A percentile compares a stretch with the other conserved stretches of the same genome.
phyloP scores from a whole-genome alignment of 2,329 filamentous ascomycete genomes.

The Neocucurbitaria cava region DNA sequence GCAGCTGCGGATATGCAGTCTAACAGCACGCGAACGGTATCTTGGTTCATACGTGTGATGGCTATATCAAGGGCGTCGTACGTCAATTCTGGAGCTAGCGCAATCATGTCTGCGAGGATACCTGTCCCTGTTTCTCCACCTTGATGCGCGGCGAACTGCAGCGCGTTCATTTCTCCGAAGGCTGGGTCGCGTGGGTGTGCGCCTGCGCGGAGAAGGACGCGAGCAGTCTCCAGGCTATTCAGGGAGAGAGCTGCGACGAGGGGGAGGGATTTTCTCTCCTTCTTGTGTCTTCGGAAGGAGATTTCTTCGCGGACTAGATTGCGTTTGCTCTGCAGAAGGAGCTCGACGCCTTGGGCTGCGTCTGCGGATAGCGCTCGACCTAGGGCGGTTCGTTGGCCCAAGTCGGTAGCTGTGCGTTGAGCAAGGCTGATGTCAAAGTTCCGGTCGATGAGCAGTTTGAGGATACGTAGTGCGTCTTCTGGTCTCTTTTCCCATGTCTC shows the following conservation, averaged over 20 bases:
- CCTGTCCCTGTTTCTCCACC: slow-evolving; percentile 14
- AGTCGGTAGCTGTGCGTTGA: slow-evolving; percentile 23
- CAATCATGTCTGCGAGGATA: slow-evolving; percentile 25
- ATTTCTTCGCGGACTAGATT: slow-evolving; percentile 22
- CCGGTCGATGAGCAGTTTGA: slow-evolving; percentile 18
- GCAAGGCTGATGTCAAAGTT: slow-evolving; percentile 16
- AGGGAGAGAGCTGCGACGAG: slow-evolving; percentile 19
- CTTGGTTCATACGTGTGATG: slow-evolving; percentile 18
- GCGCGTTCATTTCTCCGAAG: slow-evolving; percentile 23
- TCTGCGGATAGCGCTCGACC: slow-evolving; percentile 23
- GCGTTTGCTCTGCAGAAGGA: slow-evolving; percentile 19
- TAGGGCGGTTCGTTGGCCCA: slow-evolving; percentile 19
- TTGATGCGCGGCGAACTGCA: slow-evolving; percentile 21
- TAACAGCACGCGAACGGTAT: slow-evolving; percentile 19
- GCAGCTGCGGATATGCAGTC: slow-evolving; percentile 24
- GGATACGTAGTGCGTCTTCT: slow-evolving; percentile 27
- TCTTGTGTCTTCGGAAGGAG: slow-evolving; percentile 21
- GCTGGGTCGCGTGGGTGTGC: slow-evolving; percentile 26
- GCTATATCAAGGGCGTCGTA: slow-evolving; percentile 27
- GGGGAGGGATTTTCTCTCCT: slow-evolving; percentile 22
- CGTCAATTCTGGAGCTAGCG: slow-evolving; percentile 19
- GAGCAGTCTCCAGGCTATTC: slow-evolving; percentile 17
- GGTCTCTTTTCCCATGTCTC: slow-evolving; percentile 28
- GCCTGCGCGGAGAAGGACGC: slow-evolving; percentile 21
- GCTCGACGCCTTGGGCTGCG: slow-evolving; percentile 24